A percentile compares a stretch with the other conserved stretches of the same genome.
phyloP scores from a whole-genome alignment of 148 eudicot species.

The Camellia lanceoleosa region DNA sequence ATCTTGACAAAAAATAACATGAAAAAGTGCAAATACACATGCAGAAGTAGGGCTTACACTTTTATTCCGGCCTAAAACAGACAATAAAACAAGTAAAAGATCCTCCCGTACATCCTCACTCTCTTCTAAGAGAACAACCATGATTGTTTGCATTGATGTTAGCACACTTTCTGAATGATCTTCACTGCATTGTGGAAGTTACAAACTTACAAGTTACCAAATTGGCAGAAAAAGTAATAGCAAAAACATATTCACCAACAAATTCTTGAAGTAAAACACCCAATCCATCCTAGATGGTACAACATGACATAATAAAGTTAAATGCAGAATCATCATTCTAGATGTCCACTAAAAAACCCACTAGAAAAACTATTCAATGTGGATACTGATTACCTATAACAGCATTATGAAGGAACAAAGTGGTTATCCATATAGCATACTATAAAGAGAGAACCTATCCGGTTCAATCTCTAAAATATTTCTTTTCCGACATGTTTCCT shows the following conservation, averaged over 20 bases:
- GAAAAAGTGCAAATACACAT: conserved; percentile 5
- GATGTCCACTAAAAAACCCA: background rate
- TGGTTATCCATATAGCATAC: background rate
- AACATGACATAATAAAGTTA: background rate
- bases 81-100: conserved; percentile 63
- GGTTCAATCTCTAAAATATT: background rate
- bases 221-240: conserved; percentile 3
- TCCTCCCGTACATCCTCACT: conserved; percentile 84
- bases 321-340: background rate
- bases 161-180: conserved; percentile 80
- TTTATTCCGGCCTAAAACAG: conserved; percentile 67
- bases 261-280: background rate
- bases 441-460: background rate
- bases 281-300: background rate
- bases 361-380: background rate
- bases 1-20: background rate
- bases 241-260: background rate
- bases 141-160: conserved; percentile 73
- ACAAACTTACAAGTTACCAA: background rate
- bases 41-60: conserved; percentile 43
- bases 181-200: conserved; percentile 56
- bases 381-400: background rate
- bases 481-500: background rate
- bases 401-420: background rate
- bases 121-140: conserved; percentile 87